These are phyloP conservation scores for Rosa persica DNA, from an alignment of 306 rosid species.

Conservation along the genomic window DNA sequence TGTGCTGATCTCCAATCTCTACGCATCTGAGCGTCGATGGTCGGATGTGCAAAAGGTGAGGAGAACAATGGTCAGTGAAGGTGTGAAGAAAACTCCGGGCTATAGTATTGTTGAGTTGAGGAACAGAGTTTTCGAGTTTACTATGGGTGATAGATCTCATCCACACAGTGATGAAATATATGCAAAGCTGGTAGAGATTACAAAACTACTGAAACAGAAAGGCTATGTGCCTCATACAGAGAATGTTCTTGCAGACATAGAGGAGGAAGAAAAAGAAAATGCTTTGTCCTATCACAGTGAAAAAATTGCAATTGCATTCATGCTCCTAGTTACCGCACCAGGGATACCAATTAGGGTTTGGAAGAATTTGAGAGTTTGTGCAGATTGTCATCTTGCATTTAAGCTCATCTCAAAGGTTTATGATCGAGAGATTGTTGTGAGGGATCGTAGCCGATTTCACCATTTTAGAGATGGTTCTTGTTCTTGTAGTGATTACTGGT, in stretches of 20 bases:
- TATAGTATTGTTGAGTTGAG: slow-evolving; percentile 43
- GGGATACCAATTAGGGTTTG: slow-evolving; percentile 32
- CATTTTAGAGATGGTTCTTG: slow-evolving; percentile 39
- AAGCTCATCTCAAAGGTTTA: slow-evolving; percentile 44
- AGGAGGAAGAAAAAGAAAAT: slow-evolving; percentile 49
- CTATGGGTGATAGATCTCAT: slow-evolving; percentile 35
- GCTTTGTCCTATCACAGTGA: slow-evolving; percentile 44
- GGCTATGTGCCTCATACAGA: slow-evolving; percentile 40
- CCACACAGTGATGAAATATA: slow-evolving; percentile 32
- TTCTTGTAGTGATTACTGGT: slow-evolving; percentile 52
- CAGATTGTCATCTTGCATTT: slow-evolving; percentile 42
- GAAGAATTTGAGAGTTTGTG: slow-evolving; percentile 47
- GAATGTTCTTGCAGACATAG: slow-evolving; percentile 44
- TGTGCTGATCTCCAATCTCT: slow-evolving; percentile 48
- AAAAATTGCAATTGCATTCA: slow-evolving; percentile 44
- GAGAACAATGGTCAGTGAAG: slow-evolving; percentile 32
- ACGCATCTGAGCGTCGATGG: slow-evolving; percentile 49
- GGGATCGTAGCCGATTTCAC: slow-evolving; percentile 50
- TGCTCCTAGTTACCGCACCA: slow-evolving; percentile 31
- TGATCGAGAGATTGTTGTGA: slow-evolving; percentile 34
- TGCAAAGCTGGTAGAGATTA: slow-evolving; percentile 36
- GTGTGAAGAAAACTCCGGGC: slow-evolving; percentile 47
- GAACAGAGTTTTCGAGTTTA: slow-evolving; percentile 35
- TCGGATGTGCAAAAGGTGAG: slow-evolving; percentile 40
- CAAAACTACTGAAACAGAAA: slow-evolving; percentile 30